Conservation (phyloP, 495 filamentous ascomycete genomes). For the Mytilinidion resinicola region DNA sequence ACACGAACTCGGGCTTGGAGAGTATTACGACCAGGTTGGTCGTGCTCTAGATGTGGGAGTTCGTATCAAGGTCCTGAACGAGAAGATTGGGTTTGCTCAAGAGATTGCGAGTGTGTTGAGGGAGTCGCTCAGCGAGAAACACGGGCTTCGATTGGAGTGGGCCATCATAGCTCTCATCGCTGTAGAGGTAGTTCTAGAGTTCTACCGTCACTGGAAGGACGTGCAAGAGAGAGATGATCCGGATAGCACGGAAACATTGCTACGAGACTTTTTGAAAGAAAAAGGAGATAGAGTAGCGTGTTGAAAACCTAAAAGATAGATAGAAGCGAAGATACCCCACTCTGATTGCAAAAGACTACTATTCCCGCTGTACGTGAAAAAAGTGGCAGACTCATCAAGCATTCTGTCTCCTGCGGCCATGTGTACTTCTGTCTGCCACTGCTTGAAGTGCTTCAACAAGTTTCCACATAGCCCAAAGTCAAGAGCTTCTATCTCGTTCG, state of each 20-base stretch:
- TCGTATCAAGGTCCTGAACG: constrained; percentile 85
- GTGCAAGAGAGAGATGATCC: constrained; percentile 40
- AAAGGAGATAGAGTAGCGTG: neutral
- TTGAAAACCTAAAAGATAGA: neutral
- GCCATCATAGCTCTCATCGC: constrained; percentile 92
- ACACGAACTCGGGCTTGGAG: constrained; percentile 76
- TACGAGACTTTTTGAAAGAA: constrained; percentile 17
- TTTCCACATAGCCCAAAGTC: too few species aligned
- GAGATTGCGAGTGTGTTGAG: constrained; percentile 88
- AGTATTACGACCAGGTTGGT: constrained; percentile 90
- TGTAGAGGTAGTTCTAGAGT: constrained; percentile 75
- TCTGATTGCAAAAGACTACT: neutral
- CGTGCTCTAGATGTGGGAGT: constrained; percentile 86
- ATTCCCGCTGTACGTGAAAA: too few species aligned
- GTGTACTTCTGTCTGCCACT: too few species aligned
- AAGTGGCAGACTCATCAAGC: too few species aligned
- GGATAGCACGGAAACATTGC: constrained; percentile 24
- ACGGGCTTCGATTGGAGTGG: constrained; percentile 86
- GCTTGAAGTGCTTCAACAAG: too few species aligned
- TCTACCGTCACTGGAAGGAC: constrained; percentile 56
- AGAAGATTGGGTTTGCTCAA: constrained; percentile 95
- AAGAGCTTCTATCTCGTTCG: too few species aligned
- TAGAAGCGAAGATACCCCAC: neutral
- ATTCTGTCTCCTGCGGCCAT: too few species aligned
- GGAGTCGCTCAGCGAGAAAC: constrained; percentile 82